A percentile compares a stretch with the other conserved stretches of the same genome.
Evolutionary conservation across 1,284 basidiomycete species (phyloP).

Genomic region (Ceratobasidium sp.): DNA sequence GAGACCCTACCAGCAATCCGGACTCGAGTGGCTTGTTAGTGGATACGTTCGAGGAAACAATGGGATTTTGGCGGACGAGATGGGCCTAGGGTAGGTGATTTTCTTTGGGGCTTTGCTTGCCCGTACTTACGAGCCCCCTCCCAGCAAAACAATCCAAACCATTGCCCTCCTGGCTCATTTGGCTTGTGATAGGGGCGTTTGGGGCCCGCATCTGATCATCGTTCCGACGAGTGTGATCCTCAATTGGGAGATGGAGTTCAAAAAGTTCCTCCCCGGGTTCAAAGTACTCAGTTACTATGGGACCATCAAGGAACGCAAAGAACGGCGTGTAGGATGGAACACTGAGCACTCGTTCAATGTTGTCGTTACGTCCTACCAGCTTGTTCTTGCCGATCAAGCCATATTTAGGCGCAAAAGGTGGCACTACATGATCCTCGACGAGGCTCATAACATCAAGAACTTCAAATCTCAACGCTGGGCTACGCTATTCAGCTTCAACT

Average conservation of each 20-base stretch:
- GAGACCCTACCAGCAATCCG: constrained; percentile 92
- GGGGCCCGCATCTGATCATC: constrained; percentile 96
- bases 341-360: constrained; percentile 93
- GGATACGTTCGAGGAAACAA: constrained; percentile 87
- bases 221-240: constrained; percentile 94
- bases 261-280: constrained; percentile 96
- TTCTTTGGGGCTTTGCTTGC: constrained; percentile 2
- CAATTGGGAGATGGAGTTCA: constrained; percentile 99
- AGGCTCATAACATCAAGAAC: constrained; percentile 99
- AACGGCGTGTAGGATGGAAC: constrained; percentile 92
- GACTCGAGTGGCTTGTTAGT: constrained; percentile 93
- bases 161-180: constrained; percentile 91
- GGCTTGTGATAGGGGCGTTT: constrained; percentile 91
- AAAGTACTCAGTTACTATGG: constrained; percentile 92
- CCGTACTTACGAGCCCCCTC: constrained; percentile 38
- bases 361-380: constrained; percentile 93
- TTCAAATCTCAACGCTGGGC: constrained; percentile 96
- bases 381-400: constrained; percentile 89
- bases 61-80: constrained; percentile 91
- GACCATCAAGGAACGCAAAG: constrained; percentile 87
- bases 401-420: constrained; percentile 94
- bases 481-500: constrained; percentile 90
- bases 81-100: constrained; percentile 79
- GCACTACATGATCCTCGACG: constrained; percentile 97
- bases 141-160: constrained; percentile 95